Evolutionary conservation across 2,329 filamentous ascomycete species (phyloP), one percentile per base, ranked within the genome.

Genomic region (Aspergillus sp.): DNA sequence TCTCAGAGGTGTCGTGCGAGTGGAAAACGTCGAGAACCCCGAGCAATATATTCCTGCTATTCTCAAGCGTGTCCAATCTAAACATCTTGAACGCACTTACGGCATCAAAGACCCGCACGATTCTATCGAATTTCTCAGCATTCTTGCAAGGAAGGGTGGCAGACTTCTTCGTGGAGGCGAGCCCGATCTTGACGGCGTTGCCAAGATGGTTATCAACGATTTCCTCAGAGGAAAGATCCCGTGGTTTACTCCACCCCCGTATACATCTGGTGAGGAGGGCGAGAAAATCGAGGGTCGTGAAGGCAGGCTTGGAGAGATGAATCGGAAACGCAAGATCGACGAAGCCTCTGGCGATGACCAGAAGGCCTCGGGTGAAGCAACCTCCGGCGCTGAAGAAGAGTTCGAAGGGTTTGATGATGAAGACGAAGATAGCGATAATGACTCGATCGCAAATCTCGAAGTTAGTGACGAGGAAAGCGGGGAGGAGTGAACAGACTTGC

Each of bases 171-270:
- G 91, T 71, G 93, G 91, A 57, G 95, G 93, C n/a, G 95, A 98
- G 73, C 89, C 93, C 4, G 95, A 99, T 73, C 78, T 97, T 55
- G 93, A 98, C 67, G 92, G 93, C 67, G 92, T 96, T 48, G 95
- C 95, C 1, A 96, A 96, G 76, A 96, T 96, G 86, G 89, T 99
- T 1, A 79, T 99, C 58, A 98, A 96, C 68, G 95, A 99, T 71
- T 99, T 98, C 72, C 85, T 98, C 69, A 81, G 95, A 62, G 95
- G 95, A 56, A 97, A 93, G 76, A 90, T 98, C 24, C 95, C 95
- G 1, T 99, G 96, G 95, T 99, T 92, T 70, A 95, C 90, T 0
- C 87, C 91, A 8, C 88, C 92, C 9, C 91, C 93, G 2, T 76
- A 81, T 13, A 70, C 75, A 48, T 79, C 77, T 9, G 79, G 79